A percentile compares a stretch with the other conserved stretches of the same genome.
These are phyloP conservation scores for Kwoniella dendrophila DNA, from an alignment of 768 basidiomycete genomes.

Conservation along the genomic window DNA sequence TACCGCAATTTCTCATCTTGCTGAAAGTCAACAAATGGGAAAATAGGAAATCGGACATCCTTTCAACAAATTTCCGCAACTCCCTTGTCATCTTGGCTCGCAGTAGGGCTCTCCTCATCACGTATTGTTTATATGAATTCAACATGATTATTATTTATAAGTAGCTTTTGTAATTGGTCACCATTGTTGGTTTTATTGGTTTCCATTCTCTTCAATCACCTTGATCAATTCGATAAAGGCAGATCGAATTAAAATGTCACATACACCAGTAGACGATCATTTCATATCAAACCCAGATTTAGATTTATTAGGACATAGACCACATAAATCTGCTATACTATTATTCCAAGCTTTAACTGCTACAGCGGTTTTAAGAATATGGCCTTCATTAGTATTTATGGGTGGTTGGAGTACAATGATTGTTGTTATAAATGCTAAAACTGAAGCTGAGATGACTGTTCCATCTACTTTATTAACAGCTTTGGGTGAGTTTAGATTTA, in stretches of 20 bases:
- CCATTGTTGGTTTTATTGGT: too few species aligned
- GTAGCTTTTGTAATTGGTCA: too few species aligned
- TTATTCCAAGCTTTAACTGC: constrained; percentile 39
- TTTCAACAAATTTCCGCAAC: neutral
- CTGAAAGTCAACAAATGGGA: neutral
- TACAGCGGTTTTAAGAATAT: constrained; percentile 41
- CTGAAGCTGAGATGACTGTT: constrained; percentile 37
- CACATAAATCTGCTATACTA: constrained; percentile 26
- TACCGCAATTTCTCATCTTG: neutral
- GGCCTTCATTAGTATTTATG: constrained; percentile 45
- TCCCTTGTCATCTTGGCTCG: too few species aligned
- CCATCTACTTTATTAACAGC: constrained; percentile 49
- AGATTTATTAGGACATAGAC: constrained; percentile 27
- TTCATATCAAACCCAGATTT: constrained; percentile 30
- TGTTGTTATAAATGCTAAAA: constrained; percentile 38
- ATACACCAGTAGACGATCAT: constrained; percentile 31
- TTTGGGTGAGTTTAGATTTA: constrained; percentile 29
- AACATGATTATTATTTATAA: too few species aligned
- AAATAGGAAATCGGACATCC: too few species aligned
- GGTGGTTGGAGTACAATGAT: constrained; percentile 42
- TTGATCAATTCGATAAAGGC: too few species aligned
- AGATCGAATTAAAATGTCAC: constrained; percentile 18
- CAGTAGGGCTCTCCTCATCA: too few species aligned
- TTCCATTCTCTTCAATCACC: too few species aligned
- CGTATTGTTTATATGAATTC: too few species aligned